A percentile compares a stretch with the other conserved stretches of the same genome.
These are phyloP conservation scores for Candida coquimbonensis DNA, from an alignment of 805 yeast species.

Conservation along the genomic window DNA sequence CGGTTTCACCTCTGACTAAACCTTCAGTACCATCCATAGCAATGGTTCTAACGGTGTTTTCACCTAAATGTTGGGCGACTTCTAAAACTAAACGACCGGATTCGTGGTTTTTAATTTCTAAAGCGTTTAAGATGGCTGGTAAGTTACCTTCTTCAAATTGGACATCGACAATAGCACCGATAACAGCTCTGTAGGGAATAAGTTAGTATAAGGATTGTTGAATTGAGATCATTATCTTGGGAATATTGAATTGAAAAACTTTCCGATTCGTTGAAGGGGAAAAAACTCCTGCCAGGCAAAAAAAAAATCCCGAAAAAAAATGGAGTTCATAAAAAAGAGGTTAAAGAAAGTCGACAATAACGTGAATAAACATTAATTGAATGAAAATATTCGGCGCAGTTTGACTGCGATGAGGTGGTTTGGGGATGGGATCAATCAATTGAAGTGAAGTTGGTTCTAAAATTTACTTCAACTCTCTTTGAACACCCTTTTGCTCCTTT, in stretches of 20 bases:
- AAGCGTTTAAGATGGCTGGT: slow-evolving; percentile 96
- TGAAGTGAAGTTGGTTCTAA: too few relatives aligned
- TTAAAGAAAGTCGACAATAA: not conserved
- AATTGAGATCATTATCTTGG: not conserved
- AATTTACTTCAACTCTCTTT: too few relatives aligned
- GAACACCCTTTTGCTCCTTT: too few relatives aligned
- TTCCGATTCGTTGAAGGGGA: not conserved
- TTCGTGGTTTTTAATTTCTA: slow-evolving; percentile 74
- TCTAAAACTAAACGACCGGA: slow-evolving; percentile 85
- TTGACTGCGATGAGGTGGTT: too few relatives aligned
- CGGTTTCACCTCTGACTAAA: slow-evolving; percentile 94
- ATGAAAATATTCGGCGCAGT: too few relatives aligned
- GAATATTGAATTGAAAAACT: not conserved
- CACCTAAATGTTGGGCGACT: slow-evolving; percentile 99
- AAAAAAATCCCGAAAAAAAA: not conserved
- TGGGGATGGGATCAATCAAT: too few relatives aligned
- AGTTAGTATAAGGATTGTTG: slow-evolving; percentile 13
- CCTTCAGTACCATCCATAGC: slow-evolving; percentile 99
- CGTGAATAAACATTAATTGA: not conserved
- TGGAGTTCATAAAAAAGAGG: not conserved
- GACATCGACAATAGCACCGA: slow-evolving; percentile 99
- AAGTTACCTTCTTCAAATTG: slow-evolving; percentile 96
- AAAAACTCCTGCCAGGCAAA: not conserved
- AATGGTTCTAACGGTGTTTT: slow-evolving; percentile 99
- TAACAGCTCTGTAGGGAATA: slow-evolving; percentile 63